Conservation (phyloP, 352 stramenopile genomes). For the Paralagenidium karlingii region DNA sequence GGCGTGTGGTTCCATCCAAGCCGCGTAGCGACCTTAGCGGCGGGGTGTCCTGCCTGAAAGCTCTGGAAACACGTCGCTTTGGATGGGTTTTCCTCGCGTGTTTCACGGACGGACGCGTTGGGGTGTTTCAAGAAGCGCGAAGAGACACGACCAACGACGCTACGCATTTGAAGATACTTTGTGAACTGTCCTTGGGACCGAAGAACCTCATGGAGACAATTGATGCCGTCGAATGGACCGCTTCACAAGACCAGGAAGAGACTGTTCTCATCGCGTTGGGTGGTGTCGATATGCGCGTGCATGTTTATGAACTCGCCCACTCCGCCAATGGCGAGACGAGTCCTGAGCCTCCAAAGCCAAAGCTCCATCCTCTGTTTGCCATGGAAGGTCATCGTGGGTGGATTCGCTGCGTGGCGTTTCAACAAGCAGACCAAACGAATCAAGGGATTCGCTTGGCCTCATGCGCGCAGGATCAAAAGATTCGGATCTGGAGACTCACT, state of each 20-base stretch:
- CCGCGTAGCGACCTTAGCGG: no score
- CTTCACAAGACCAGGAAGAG: constrained; percentile 6
- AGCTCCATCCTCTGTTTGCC: constrained; percentile 20
- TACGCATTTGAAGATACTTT: constrained; percentile 5
- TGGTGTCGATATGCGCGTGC: constrained; percentile 53
- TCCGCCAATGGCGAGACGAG: neutral
- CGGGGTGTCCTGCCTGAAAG: no score
- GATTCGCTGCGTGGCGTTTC: constrained; percentile 54
- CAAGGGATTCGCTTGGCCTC: neutral
- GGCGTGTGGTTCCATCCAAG: no score
- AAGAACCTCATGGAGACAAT: constrained; percentile 44
- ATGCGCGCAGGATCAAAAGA: neutral
- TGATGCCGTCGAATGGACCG: constrained; percentile 7
- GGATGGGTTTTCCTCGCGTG: constrained; percentile 22
- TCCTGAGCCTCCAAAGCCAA: no score
- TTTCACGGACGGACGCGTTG: constrained; percentile 35
- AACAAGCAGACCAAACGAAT: constrained; percentile 1
- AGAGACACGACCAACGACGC: no score
- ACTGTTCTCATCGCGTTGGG: constrained; percentile 36
- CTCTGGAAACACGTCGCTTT: no score
- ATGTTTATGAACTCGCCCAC: constrained; percentile 43
- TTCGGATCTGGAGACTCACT: neutral
- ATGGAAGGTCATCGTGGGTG: constrained; percentile 52
- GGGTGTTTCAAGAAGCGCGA: constrained; percentile 17
- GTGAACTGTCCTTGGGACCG: constrained; percentile 15